Evolutionary conservation across 2,329 filamentous ascomycete genomes (phyloP), one percentile per base, ranked within the genome.

Genomic region (Myotisia sp.): DNA sequence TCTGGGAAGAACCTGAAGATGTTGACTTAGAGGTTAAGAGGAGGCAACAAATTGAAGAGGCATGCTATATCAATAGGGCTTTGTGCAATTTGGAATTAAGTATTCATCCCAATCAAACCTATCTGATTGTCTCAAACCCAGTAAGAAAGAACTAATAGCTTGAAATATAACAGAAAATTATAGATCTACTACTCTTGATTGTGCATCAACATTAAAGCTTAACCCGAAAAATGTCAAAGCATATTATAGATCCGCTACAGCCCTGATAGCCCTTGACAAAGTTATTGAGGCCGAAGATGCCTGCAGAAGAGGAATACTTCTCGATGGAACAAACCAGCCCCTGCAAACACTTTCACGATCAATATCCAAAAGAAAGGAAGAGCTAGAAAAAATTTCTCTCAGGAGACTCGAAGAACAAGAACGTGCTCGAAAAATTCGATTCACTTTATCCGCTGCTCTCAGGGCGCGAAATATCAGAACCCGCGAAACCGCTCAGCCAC

Each of bases 141-240:
- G 22, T 24, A 24, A 24, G 10, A 10, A 24, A 10, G 8, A 21
- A 41, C 48, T 52, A 37, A 51, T 39, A 36, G 34, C 32, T 5
- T 6, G 14, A 8, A 12, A 10, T 10, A n/a, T n/a, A 8, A 24
- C 47, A 77, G 74, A 73, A 53, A 98, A 98, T 63, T 90, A 86
- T 60, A 77, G 87, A 43, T 78, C 75, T 42, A 85, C 80, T 59
- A 92, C 79, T 49, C 68, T 79, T 30, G 90, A 95, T 64, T 90
- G 86, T 56, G 80, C 78, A 2, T 68, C 74, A 5, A 79, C 82
- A 1, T 68, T 98, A 40, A 72, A 75, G 24, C 64, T 94, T 38
- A 92, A 94, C 58, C 70, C 76, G 3, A 56, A 55, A 33, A 94
- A 93, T 55, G 56, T 92, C 49, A 98, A 98, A 62, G 87, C 90